These are phyloP conservation scores for Jasminum sambac DNA, from an alignment of 257 asterid genomes.

Conservation along the genomic window DNA sequence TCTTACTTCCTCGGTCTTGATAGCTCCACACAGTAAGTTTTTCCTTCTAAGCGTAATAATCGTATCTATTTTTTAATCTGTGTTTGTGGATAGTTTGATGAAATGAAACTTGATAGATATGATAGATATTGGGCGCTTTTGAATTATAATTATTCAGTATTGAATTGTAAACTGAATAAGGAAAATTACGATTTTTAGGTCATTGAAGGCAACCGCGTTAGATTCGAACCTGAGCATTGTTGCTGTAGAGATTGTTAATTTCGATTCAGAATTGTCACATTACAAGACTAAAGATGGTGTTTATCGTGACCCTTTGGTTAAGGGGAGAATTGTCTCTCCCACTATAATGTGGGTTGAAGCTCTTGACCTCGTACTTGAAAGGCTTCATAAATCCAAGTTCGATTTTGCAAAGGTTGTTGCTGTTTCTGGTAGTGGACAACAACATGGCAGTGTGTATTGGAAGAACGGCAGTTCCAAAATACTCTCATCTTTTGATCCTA, in stretches of 20 bases:
- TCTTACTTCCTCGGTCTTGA: conserved; percentile 84
- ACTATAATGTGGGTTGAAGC: conserved; percentile 98
- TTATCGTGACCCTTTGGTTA: conserved; percentile 53
- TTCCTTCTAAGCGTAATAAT: conserved; percentile 16
- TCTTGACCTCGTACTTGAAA: conserved; percentile 63
- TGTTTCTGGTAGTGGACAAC: conserved; percentile 97
- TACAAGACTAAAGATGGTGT: conserved; percentile 91
- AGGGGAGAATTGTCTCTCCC: conserved; percentile 90
- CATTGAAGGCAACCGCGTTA: conserved; percentile 82
- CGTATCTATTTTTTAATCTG: background rate
- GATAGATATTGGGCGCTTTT: too few relatives aligned
- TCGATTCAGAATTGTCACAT: conserved; percentile 76
- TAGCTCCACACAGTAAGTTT: conserved; percentile 86
- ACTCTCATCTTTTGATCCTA: conserved; percentile 59
- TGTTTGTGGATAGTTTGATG: background rate
- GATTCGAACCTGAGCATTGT: conserved; percentile 72
- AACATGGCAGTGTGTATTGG: conserved; percentile 98
- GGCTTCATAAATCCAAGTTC: conserved; percentile 60
- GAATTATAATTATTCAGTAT: too few relatives aligned
- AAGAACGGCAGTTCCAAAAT: conserved; percentile 59
- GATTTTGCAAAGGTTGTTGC: conserved; percentile 71
- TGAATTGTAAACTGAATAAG: background rate
- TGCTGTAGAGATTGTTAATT: conserved; percentile 67
- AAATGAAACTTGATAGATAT: too few relatives aligned
- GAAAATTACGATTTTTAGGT: conserved; percentile 45